These are phyloP conservation scores for Blastobotrys illinoisensis DNA, from an alignment of 1,139 yeast species.

Conservation along the genomic window DNA sequence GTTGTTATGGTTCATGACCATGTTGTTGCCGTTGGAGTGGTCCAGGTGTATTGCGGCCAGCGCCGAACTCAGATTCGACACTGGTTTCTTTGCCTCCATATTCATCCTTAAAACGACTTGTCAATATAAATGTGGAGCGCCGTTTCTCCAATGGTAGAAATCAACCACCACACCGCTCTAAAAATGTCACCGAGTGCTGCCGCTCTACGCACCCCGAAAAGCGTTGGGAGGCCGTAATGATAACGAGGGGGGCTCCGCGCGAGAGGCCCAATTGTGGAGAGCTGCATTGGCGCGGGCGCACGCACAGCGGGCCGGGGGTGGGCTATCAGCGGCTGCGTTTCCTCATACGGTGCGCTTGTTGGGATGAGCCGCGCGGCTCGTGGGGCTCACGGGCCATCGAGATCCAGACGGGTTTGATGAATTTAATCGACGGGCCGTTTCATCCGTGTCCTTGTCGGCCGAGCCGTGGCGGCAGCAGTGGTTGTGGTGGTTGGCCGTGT, in stretches of 20 bases:
- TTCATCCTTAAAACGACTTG: background rate
- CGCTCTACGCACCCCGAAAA: background rate
- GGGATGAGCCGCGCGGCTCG: background rate
- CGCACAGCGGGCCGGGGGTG: background rate
- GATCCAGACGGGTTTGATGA: too few relatives aligned
- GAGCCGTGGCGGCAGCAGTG: too few relatives aligned
- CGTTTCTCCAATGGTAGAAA: background rate
- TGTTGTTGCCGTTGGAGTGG: conserved; percentile 11
- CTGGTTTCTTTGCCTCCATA: conserved; percentile 14
- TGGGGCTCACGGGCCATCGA: background rate
- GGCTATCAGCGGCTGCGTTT: background rate
- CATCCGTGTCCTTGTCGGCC: too few relatives aligned
- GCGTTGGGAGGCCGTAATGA: background rate
- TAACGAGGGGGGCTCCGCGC: conserved; percentile 1
- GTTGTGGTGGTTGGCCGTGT: background rate
- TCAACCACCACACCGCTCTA: background rate
- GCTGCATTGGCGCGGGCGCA: background rate
- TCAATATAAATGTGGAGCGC: background rate
- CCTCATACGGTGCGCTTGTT: background rate
- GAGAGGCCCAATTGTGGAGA: background rate
- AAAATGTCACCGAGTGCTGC: background rate
- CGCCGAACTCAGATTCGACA: conserved; percentile 31
- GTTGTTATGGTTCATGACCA: conserved; percentile 5
- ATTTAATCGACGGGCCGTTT: too few relatives aligned
- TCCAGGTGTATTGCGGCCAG: conserved; percentile 24